Base-by-base conservation (phyloP, 306 rosid genomes). In the Begonia fuchsioides region DNA sequence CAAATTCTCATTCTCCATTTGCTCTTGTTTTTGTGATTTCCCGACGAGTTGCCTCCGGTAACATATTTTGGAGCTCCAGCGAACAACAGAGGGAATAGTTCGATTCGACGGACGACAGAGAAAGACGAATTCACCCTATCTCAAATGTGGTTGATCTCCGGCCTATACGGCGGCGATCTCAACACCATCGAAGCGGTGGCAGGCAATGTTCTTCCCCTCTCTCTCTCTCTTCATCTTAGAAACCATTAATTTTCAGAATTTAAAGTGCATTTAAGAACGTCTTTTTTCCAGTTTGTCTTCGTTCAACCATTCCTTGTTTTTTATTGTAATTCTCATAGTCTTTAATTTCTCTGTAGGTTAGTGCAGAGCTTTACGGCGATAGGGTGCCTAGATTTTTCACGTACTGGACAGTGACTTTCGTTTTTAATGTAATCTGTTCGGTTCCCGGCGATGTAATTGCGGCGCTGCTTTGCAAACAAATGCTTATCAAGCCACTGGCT, bases 111-210 rank as follows among this genome's bases (percentile, higher is more conserved):
- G 73, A 82, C 93, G 19, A 70, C 65, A n/a, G 79, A 78, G 77
- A 48, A 76, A 52, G 96, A 86, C 61, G 96, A 86, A 70, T 86
- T 86, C 76, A 86, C 93, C 47, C 62, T 86, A 62, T 86, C 96
- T 13, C 93, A 81, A 68, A 69, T 86, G 78, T 86, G 96, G 96
- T 86, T 86, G 55, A 86, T 86, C 43, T 82, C 96, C 17, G 96
- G 93, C 58, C 76, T 88, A 26, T 86, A 81, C n/a, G n/a, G n/a
- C n/a, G n/a, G n/a, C n/a, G n/a, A n/a, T n/a, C n/a, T n/a, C n/a
- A n/a, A n/a, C n/a, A 82, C 96, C 38, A 81, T 81, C 67, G 96
- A 86, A 74, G 93, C 93, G 96, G 50, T 86, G 96, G 96, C 96
- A 86, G 96, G 96, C 52, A 44, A 40, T 40, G 2, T 40, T 5